Conservation (phyloP, 176 grass and related monocot genomes). For the Cymbopogon citratus region DNA sequence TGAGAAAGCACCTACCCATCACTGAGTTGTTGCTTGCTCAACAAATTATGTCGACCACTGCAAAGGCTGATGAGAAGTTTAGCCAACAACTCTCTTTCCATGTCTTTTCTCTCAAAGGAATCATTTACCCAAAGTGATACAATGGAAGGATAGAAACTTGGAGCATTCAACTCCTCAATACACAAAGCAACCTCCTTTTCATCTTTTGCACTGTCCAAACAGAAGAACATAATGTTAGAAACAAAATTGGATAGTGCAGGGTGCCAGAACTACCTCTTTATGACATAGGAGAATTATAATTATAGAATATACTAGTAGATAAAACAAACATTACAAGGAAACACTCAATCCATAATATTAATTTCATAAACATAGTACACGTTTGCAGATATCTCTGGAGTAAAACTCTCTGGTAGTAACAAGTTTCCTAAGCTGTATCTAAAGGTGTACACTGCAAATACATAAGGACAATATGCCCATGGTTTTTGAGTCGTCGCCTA, state of each 20-base stretch:
- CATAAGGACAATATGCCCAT: not conserved
- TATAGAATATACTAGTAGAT: not conserved
- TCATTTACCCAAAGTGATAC: conserved; percentile 91
- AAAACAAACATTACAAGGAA: not conserved
- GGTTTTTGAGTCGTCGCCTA: too few relatives aligned
- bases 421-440: not conserved
- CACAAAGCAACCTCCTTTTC: conserved; percentile 79
- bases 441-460: not conserved
- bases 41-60: conserved; percentile 52
- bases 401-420: not conserved
- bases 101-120: conserved; percentile 88
- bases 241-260: not conserved
- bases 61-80: conserved; percentile 78
- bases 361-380: not conserved
- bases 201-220: conserved; percentile 75
- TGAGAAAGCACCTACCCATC: conserved; percentile 53
- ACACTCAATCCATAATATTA: not conserved
- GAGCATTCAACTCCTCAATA: conserved; percentile 92
- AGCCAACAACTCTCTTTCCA: conserved; percentile 78
- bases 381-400: not conserved
- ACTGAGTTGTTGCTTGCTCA: conserved; percentile 59
- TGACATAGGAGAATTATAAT: not conserved
- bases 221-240: conserved; percentile 11
- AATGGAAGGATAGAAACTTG: conserved; percentile 63
- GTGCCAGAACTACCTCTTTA: not conserved